Conservation (phyloP, 441 rosid species). For the Populus hybrid region DNA sequence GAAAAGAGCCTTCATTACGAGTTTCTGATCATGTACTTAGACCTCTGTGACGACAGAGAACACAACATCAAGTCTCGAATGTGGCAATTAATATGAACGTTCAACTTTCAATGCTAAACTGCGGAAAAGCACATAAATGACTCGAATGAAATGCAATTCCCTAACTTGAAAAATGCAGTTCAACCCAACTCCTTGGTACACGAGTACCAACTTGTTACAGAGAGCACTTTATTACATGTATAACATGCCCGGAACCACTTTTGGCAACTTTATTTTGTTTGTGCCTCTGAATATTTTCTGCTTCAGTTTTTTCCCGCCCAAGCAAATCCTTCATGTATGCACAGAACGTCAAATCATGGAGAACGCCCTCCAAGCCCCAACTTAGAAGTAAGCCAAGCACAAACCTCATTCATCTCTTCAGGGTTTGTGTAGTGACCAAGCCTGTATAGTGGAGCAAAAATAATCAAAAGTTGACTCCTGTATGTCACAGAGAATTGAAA, state of each 20-base stretch:
- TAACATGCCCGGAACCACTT: constrained; percentile 18
- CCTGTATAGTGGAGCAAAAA: constrained; percentile 29
- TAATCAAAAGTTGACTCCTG: not conserved
- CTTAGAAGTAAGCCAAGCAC: constrained; percentile 69
- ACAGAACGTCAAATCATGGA: constrained; percentile 11
- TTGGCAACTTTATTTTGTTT: constrained; percentile 14
- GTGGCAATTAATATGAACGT: not conserved
- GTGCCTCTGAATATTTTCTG: constrained; percentile 5
- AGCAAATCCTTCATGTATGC: not conserved
- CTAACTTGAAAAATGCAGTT: constrained; percentile 5
- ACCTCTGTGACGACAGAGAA: not conserved
- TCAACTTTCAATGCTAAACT: not conserved
- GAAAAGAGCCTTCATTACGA: not conserved
- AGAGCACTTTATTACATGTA: constrained; percentile 12
- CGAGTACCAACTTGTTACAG: constrained; percentile 14
- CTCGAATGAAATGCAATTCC: constrained; percentile 7
- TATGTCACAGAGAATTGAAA: not conserved
- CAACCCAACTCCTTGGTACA: constrained; percentile 4
- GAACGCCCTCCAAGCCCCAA: constrained; percentile 61
- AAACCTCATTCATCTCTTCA: constrained; percentile 80
- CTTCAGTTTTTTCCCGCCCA: constrained; percentile 5
- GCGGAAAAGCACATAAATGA: not conserved
- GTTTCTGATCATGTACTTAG: not conserved
- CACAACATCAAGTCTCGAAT: not conserved
- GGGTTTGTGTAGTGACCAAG: constrained; percentile 91